phyloP scores from a whole-genome alignment of 2,329 filamentous ascomycete species.

The Fusarium drepaniforme region DNA sequence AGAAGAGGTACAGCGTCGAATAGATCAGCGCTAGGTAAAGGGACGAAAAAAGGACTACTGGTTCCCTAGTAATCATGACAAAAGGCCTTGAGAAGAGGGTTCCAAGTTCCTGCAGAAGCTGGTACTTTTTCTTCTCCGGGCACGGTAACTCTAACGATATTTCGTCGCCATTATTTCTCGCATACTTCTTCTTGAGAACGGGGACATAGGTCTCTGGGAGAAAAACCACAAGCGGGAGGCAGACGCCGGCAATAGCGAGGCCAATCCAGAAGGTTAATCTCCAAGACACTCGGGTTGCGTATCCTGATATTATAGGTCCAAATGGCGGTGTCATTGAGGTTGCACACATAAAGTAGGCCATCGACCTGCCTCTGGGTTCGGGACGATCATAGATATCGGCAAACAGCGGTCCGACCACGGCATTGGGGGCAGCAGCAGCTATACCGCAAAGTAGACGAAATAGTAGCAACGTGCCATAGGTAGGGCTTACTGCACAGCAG shows the following conservation, averaged over 20 bases:
- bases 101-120: conserved; percentile 7
- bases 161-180: not conserved
- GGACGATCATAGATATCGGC: conserved; percentile 58
- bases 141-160: not conserved
- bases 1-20: conserved; percentile 35
- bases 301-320: conserved; percentile 59
- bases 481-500: conserved; percentile 56
- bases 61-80: conserved; percentile 24
- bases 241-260: conserved; percentile 46
- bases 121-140: not conserved
- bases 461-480: conserved; percentile 55
- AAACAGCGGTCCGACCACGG: conserved; percentile 58
- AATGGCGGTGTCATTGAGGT: conserved; percentile 55
- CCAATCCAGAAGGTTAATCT: conserved; percentile 57
- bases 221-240: conserved; percentile 28
- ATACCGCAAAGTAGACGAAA: conserved; percentile 58
- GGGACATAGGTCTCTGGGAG: conserved; percentile 40
- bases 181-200: conserved; percentile 12
- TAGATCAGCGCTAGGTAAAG: conserved; percentile 30
- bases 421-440: conserved; percentile 54
- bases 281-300: conserved; percentile 54
- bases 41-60: conserved; percentile 26
- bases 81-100: conserved; percentile 21
- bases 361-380: conserved; percentile 47
- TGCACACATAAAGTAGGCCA: conserved; percentile 51